Evolutionary conservation across 2,329 filamentous ascomycete species (phyloP).

Genomic region (Microsporum ferrugineum): DNA sequence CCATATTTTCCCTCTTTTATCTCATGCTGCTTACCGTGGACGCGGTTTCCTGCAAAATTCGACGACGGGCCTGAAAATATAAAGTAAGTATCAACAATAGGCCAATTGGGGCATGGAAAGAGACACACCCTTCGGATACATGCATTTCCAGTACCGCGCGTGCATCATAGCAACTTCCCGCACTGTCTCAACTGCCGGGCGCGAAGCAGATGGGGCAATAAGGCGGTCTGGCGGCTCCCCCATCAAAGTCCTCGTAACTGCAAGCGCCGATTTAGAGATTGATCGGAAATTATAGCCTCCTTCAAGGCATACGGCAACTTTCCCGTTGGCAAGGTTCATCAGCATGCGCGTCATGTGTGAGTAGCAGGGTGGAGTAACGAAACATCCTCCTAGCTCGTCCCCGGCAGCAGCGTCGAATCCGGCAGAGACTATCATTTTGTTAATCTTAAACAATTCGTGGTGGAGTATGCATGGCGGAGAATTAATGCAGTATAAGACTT

Average conservation of each 20-base stretch:
- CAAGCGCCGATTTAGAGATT: constrained; percentile 83
- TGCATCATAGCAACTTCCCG: constrained; percentile 48
- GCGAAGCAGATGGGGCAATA: constrained; percentile 37
- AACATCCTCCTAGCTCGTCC: constrained; percentile 84
- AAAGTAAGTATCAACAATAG: background rate
- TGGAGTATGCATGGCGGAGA: background rate
- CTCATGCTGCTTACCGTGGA: constrained; percentile 43
- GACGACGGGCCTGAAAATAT: constrained; percentile 17
- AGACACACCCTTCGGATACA: constrained; percentile 54
- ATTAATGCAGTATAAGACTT: constrained; percentile 13
- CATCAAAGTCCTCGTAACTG: constrained; percentile 88
- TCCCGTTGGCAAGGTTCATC: constrained; percentile 84
- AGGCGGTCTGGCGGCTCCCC: constrained; percentile 70
- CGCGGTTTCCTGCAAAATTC: constrained; percentile 38
- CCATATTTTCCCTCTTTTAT: background rate
- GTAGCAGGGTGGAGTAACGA: constrained; percentile 82
- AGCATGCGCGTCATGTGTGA: constrained; percentile 99
- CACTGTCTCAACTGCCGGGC: constrained; percentile 45
- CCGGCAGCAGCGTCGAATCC: constrained; percentile 93
- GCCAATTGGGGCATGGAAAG: background rate
- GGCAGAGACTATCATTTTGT: constrained; percentile 54
- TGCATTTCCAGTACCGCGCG: constrained; percentile 70
- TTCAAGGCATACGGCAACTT: constrained; percentile 84
- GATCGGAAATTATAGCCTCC: constrained; percentile 90
- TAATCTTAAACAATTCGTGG: background rate